A percentile compares a stretch with the other conserved stretches of the same genome.
Conservation (phyloP, 2,329 filamentous ascomycete species). For the Rhynchosporium graminicola region DNA sequence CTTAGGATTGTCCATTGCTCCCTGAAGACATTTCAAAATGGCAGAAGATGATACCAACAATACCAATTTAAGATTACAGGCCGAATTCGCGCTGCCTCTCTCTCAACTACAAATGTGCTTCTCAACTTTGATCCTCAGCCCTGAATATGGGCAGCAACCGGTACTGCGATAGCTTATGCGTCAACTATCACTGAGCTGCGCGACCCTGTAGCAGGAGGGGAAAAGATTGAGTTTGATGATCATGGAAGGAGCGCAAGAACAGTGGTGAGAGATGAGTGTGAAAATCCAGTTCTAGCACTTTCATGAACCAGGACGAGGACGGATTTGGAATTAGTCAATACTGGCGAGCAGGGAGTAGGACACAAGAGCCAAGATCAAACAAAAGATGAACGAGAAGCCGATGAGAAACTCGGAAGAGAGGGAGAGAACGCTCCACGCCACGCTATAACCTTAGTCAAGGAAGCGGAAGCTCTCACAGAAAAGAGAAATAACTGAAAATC, state of each 20-base stretch:
- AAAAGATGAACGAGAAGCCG: neutral
- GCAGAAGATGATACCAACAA: neutral
- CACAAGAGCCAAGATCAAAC: neutral
- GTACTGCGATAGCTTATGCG: constrained; percentile 28
- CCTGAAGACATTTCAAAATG: neutral
- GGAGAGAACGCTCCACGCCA: neutral
- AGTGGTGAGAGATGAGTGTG: constrained; percentile 29
- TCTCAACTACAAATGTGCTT: constrained; percentile 23
- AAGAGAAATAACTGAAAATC: constrained; percentile 46
- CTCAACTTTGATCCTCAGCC: constrained; percentile 29
- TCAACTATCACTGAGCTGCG: constrained; percentile 27
- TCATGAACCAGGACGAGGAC: constrained; percentile 12
- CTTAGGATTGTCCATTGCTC: neutral
- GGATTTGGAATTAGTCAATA: neutral
- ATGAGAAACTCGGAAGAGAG: constrained; percentile 6
- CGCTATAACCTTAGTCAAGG: neutral
- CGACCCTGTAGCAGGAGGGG: constrained; percentile 26
- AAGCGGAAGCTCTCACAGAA: neutral
- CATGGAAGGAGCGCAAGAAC: constrained; percentile 24
- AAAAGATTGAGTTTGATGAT: constrained; percentile 29
- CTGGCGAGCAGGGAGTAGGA: neutral
- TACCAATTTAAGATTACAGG: constrained; percentile 10
- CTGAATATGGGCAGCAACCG: constrained; percentile 29
- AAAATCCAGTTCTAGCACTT: constrained; percentile 13
- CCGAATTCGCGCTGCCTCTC: constrained; percentile 22